Base-by-base conservation (phyloP, 2,329 filamentous ascomycete genomes). In the Lasiodiplodia gonubiensis region DNA sequence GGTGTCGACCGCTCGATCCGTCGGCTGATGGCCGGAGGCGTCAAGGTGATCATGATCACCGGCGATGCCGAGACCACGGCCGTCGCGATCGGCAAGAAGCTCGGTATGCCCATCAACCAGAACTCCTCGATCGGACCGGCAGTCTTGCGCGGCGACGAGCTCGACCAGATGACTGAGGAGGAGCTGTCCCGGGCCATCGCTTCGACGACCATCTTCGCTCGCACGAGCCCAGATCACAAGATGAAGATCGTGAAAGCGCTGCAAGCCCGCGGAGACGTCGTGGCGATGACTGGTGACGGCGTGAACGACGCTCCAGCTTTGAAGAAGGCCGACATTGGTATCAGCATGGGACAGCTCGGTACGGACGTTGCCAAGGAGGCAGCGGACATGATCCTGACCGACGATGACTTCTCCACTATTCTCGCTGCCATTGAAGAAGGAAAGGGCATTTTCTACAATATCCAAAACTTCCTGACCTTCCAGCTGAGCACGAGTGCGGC, bases 371-470 rank as follows among this genome's bases (percentile, higher is more conserved):
- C 95, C 70, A 99, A 99, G 81, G 95, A 95, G 78, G 92, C 92
- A 11, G 90, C 92, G n/a, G 92, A 95, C 75, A 96, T 96, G 92
- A 94, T 96, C 70, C 82, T 96, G 64, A 95, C 92, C 0, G 92
- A 95, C 72, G 92, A 96, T 77, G 91, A 95, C 79, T 95, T 96
- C 77, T 92, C 91, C 0, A 95, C 92, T 5, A 99, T 99, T 70
- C 85, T 99, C 12, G 92, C 90, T 68, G 95, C 95, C 35, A 99
- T 99, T 70, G 95, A 99, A 79, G 95, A 99, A 82, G 96, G 95
- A 80, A 99, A 99, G 80, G 95, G 94, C 66, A 99, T 99, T 72
- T 99, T 99, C 81, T 97, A 95, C 86, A 99, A 99, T 79, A 98
- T 99, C 72, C 95, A 99, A 77, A 99, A 99, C 80, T 99, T 99